Conservation (phyloP, 805 yeast genomes). For the Komagataella pseudopastoris region DNA sequence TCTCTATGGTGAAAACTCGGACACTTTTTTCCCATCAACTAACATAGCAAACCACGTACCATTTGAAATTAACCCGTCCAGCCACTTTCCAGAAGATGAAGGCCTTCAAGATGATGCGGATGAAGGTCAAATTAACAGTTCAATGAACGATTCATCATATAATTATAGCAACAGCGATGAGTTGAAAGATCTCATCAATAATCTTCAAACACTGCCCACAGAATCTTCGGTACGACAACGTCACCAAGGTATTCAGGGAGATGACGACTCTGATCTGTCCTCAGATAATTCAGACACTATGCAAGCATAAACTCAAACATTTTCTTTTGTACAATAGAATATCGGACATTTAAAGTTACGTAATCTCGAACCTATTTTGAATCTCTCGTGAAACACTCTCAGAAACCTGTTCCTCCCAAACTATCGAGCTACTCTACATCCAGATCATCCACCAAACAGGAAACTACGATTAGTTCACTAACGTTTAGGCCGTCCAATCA, state of each 20-base stretch:
- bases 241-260: background rate
- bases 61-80: background rate
- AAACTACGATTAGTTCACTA: background rate
- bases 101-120: background rate
- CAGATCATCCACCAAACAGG: background rate
- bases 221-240: constrained; percentile 7
- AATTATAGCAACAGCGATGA: constrained; percentile 16
- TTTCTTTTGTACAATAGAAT: background rate
- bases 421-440: background rate
- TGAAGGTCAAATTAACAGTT: background rate
- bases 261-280: background rate
- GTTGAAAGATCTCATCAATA: constrained; percentile 55
- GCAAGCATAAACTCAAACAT: background rate
- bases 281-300: background rate
- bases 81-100: background rate
- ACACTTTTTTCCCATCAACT: background rate
- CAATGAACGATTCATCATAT: background rate
- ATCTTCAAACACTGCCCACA: constrained; percentile 59
- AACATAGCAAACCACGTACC: background rate
- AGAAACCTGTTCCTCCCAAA: background rate
- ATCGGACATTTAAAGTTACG: background rate
- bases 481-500: background rate
- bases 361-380: background rate
- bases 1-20: background rate
- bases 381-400: background rate